Conservation (phyloP, 441 rosid species). For the Viola pubescens region DNA sequence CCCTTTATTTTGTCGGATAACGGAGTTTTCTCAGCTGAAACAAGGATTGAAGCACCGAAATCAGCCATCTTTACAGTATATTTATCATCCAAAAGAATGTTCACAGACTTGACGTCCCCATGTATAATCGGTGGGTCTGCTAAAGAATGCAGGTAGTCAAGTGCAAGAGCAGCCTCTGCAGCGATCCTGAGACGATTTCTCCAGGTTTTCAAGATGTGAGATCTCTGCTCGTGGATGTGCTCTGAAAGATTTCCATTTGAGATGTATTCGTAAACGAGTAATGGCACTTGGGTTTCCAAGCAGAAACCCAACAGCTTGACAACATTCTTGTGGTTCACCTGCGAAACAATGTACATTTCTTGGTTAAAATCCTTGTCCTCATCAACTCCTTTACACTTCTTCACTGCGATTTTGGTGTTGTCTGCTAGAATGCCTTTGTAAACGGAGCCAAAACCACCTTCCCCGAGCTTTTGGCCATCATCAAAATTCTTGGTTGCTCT, state of each 20-base stretch:
- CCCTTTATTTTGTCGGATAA: slow-evolving; percentile 19
- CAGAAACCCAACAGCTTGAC: slow-evolving; percentile 20
- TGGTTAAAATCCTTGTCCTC: slow-evolving; percentile 16
- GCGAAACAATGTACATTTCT: slow-evolving; percentile 18
- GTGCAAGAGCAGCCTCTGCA: slow-evolving; percentile 12
- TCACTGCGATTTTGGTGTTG: slow-evolving; percentile 14
- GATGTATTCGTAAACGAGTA: slow-evolving; percentile 21
- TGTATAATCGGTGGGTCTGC: slow-evolving; percentile 18
- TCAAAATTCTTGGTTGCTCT: slow-evolving; percentile 22
- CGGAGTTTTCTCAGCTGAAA: slow-evolving; percentile 16
- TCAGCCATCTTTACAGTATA: slow-evolving; percentile 21
- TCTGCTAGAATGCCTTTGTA: slow-evolving; percentile 19
- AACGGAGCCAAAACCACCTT: slow-evolving; percentile 27
- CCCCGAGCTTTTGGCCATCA: slow-evolving; percentile 7
- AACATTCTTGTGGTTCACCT: slow-evolving; percentile 24
- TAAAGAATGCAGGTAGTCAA: slow-evolving; percentile 17
- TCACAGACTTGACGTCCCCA: slow-evolving; percentile 17
- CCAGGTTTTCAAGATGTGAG: slow-evolving; percentile 10
- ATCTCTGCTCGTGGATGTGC: slow-evolving; percentile 16
- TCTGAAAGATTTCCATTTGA: slow-evolving; percentile 21
- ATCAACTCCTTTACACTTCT: slow-evolving; percentile 17
- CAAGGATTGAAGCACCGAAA: slow-evolving; percentile 27
- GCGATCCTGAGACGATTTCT: slow-evolving; percentile 13
- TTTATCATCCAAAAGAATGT: neutral
- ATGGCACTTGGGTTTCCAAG: slow-evolving; percentile 22